Evolutionary conservation across 169 alveolate genomes (phyloP).

Genomic region (Miamiensis avidus): DNA sequence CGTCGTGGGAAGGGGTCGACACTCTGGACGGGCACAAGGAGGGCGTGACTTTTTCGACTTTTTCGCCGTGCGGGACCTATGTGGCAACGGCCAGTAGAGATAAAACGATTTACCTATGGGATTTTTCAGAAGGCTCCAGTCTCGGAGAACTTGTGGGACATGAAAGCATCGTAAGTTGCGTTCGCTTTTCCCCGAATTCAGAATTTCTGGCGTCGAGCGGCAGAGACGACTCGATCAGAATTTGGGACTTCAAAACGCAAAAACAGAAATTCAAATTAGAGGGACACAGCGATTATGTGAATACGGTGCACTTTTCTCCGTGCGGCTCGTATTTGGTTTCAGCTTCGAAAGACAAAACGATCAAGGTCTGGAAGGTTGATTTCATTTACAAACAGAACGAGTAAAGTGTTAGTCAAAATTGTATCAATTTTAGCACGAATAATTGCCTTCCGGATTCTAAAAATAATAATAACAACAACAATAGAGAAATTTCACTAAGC

Average conservation of each 20-base stretch:
- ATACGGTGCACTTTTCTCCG: neutral
- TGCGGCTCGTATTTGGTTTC: neutral
- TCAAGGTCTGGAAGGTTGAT: neutral
- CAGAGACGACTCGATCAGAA: neutral
- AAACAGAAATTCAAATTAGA: neutral
- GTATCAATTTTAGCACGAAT: too few species aligned
- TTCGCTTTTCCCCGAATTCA: neutral
- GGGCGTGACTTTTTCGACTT: neutral
- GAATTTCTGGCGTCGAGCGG: neutral
- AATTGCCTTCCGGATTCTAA: too few species aligned
- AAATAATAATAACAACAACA: too few species aligned
- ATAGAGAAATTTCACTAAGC: too few species aligned
- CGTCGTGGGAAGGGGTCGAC: neutral
- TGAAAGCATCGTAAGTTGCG: neutral
- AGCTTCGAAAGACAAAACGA: neutral
- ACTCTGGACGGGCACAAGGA: neutral
- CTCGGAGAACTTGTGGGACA: neutral
- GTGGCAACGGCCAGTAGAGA: neutral
- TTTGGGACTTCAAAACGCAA: neutral
- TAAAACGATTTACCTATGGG: neutral
- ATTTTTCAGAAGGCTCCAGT: neutral
- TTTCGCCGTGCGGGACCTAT: neutral
- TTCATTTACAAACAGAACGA: neutral
- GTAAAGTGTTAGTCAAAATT: neutral
- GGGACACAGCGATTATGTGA: neutral